Percentiles rank a stretch among this genome's conserved stretches.
Conservation (phyloP, 208 protist species). For the Trichomonas vaginalis region DNA sequence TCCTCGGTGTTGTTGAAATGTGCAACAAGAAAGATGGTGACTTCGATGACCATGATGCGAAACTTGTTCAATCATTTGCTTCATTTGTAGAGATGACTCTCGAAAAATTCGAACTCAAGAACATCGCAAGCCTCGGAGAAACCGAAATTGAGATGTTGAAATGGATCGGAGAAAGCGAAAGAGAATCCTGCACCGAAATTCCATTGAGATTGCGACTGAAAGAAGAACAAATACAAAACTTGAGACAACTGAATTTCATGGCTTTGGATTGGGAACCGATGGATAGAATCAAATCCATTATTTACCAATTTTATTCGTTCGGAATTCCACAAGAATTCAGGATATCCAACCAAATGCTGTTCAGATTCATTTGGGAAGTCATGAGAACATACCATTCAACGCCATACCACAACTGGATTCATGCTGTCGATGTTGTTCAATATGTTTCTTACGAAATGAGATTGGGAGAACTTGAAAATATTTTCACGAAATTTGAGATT, state of each 20-base stretch:
- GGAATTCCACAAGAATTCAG: constrained; percentile 20
- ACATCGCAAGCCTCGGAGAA: background rate
- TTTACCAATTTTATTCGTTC: constrained; percentile 19
- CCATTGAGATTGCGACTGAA: background rate
- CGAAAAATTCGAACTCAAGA: background rate
- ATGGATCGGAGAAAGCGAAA: background rate
- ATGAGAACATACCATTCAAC: constrained; percentile 21
- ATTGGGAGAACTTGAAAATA: constrained; percentile 41
- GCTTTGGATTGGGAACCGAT: background rate
- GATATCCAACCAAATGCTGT: background rate
- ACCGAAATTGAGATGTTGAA: background rate
- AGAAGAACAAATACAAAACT: background rate
- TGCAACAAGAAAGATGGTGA: background rate
- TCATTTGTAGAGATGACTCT: background rate
- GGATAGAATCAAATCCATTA: background rate
- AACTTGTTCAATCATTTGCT: background rate
- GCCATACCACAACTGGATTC: constrained; percentile 52
- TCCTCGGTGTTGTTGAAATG: background rate
- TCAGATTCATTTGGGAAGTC: background rate
- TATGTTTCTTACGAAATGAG: constrained; percentile 35
- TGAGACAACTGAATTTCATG: background rate
- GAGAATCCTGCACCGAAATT: background rate
- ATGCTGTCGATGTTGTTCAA: constrained; percentile 51
- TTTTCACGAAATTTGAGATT: constrained; percentile 49
- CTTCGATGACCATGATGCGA: background rate